Evolutionary conservation across 495 filamentous ascomycete genomes (phyloP), one percentile per base, ranked within the genome.

Genomic region (Penicillium alfredii): DNA sequence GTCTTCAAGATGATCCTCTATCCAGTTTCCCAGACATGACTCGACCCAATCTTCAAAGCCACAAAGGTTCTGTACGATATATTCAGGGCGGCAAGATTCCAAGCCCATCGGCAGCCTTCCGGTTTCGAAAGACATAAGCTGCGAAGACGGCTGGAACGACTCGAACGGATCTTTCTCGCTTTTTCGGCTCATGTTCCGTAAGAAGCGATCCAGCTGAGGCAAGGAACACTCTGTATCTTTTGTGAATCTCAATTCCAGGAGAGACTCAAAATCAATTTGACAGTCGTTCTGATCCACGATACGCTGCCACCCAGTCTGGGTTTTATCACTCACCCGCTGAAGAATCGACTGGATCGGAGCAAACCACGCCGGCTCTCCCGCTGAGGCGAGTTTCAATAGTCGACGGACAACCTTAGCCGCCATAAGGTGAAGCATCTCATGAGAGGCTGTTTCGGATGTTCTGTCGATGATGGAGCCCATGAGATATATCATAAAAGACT

Each of bases 401-500:
- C 77, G 66, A 8, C 70, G 60, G 8, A 33, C 47, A 15, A 79
- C 32, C 42, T 81, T 82, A 2, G 68, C 52, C 11, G 35, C 57
- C 69, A 81, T 78, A 2, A 47, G 33, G 27, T 58, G 61, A 3
- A 69, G 10, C 1, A 55, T 8, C 19, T 76, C 66, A 26, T 55
- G 60, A 0, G 45, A 15, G 1, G 57, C 9, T 1, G 17, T 5
- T 2, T 19, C 4, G 0, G 30, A 14, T 0, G 58, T 59, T 15
- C 33, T 9, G 0, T 61, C 17, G 1, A 81, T 42, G 4, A 83
- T 23, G 1, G 33, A 12, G 8, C 44, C 23, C 51, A 74, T 61
- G 49, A 78, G 57, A 33, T 63, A 76, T 0, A 76, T 24, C 63
- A 81, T 75, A 37, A 78, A 69, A 0, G 46, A 29, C 33, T 85